Base-by-base conservation (phyloP, 192 early-diverging fungal genomes). In the Entophlyctis helioformis region DNA sequence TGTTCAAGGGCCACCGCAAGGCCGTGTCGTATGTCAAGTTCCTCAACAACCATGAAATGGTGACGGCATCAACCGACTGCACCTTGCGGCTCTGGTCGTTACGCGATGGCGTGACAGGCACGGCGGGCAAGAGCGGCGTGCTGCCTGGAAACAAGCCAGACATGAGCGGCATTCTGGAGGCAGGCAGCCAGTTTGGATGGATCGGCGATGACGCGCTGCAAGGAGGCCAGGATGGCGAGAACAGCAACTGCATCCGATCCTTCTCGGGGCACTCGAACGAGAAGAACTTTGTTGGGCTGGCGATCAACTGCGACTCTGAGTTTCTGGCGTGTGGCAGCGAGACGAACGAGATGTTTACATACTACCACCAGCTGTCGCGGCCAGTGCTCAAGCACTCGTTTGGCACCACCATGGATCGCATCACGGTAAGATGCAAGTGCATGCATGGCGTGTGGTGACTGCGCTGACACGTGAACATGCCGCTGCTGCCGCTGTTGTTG, bases 221-320 rank as follows among this genome's bases (percentile, higher is more conserved):
- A n/a, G 53, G 48, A 36, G 11, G 10, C 47, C 21, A 4, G 35
- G 7, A 18, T 23, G 11, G 34, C 33, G 0, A 39, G 48, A 62
- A 9, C n/a, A n/a, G n/a, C n/a, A n/a, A n/a, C n/a, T 87, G 80
- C 41, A 56, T 70, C 4, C 64, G 87, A 22, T 83, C 84, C 13
- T 97, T 73, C 60, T 60, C 68, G 6, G 93, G 93, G 5, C 94
- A 97, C 55, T 38, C 64, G 8, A 97, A 97, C 51, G 89, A 92
- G 53, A 90, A 87, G 67, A 95, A 95, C 66, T 97, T 97, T 87
- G 94, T 95, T 4, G 94, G 94, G 1, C 66, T 97, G 46, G 82
- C 79, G 21, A 70, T 82, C 5, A 81, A 81, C 40, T 57, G 46
- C 9, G 68, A 68, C 12, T 56, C 62, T 0, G 86, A 94, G 39